Evolutionary conservation across 805 yeast genomes (phyloP), one percentile per base, ranked within the genome.

Genomic region (Saccharomycopsis synnaedendra): DNA sequence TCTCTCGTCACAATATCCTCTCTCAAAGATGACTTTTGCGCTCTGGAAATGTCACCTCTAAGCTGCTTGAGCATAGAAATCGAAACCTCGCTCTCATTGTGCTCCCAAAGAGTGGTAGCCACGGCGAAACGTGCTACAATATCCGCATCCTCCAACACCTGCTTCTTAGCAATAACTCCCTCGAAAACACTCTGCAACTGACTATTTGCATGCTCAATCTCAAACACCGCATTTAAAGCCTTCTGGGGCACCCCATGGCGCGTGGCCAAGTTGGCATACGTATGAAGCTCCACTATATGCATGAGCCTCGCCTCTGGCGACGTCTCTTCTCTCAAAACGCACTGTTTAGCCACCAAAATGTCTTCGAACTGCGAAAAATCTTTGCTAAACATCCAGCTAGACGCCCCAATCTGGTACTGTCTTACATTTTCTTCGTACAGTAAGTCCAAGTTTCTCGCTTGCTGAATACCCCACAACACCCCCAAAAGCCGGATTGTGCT

Each of bases 21-120:
- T 33, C 4, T 32, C n/a, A 4, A 50, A 6, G 19, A 51, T 57
- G 34, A 31, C 40, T 41, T 19, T 1, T 44, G 48, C 1, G 48
- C 41, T 58, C 51, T 3, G 54, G 11, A 6, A 38, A 19, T 6
- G 38, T 37, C 9, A 38, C 37, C 3, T 44, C 47, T 28, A 33
- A 72, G 56, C 11, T 61, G 57, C 48, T 70, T 64, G 49, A 85
- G 57, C 56, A 81, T 73, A 3, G 64, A 66, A 5, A 85, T 75
- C 0, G 95, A 78, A 10, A 74, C 66, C 7, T 66, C 63, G 0
- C 73, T 69, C 42, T 80, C 78, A 0, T 78, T 76, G 47, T 75
- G 76, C 0, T 64, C 62, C 95, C 95, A 85, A 31, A 83, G 64
- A 0, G 83, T 72, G 4, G 66, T 61, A 0, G 95, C 86, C 0